phyloP scores from a whole-genome alignment of 305 asterid species.

The Euphrasia arctica region DNA sequence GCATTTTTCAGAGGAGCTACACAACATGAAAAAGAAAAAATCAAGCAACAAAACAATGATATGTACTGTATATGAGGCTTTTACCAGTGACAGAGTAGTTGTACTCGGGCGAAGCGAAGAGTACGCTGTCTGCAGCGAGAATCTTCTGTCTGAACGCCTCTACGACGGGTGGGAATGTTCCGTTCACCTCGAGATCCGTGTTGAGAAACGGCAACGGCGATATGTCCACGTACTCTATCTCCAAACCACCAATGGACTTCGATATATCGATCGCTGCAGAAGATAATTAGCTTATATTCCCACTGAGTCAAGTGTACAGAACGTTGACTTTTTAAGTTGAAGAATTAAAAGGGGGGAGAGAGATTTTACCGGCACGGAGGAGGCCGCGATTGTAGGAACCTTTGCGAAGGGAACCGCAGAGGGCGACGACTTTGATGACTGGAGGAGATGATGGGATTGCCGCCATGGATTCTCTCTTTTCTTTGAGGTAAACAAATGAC shows the following conservation, averaged over 20 bases:
- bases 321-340: background rate
- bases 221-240: constrained; percentile 68
- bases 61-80: too few species aligned
- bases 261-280: constrained; percentile 57
- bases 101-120: constrained; percentile 87
- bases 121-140: constrained; percentile 59
- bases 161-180: constrained; percentile 63
- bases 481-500: too few species aligned
- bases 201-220: constrained; percentile 65
- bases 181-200: constrained; percentile 79
- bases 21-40: too few species aligned
- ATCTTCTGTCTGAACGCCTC: constrained; percentile 81
- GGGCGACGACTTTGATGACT: constrained; percentile 40
- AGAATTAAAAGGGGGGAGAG: background rate
- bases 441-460: constrained; percentile 31
- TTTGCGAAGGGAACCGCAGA: constrained; percentile 85
- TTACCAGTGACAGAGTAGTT: constrained; percentile 83
- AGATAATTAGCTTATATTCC: background rate
- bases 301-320: too few species aligned
- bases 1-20: constrained; percentile 5
- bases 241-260: constrained; percentile 55
- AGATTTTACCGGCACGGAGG: constrained; percentile 57
- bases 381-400: constrained; percentile 68
- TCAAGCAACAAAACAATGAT: too few species aligned
- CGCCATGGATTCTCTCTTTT: constrained; percentile 23